Evolutionary conservation across 2,329 filamentous ascomycete genomes (phyloP), one percentile per base, ranked within the genome.

Genomic region (Zymoseptoria tritici): DNA sequence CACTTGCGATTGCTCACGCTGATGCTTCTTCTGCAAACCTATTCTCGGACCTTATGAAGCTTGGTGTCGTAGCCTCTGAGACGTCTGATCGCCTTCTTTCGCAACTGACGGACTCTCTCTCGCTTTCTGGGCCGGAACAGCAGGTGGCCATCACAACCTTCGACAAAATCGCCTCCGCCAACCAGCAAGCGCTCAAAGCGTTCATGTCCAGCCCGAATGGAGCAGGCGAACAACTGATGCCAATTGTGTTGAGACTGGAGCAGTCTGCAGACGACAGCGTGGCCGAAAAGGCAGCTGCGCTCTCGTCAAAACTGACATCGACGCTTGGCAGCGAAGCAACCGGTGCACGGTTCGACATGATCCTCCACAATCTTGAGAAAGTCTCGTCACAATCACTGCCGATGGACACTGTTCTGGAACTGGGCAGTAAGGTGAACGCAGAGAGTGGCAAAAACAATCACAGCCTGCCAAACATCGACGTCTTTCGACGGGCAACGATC

Each of bases 401-500:
- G 1, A 75, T 84, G n/a, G 79, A 80, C 55, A 81, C 82, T 5
- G 71, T 87, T n/a, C 73, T 83, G 16, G 77, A 79, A 36, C 77
- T 86, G 57, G 80, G 80, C 2, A 75, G 77, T 59, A 80, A 81
- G 56, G 68, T 81, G 6, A 62, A 66, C 9, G 49, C 57, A 31
- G 65, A 66, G 3, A 16, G 60, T 8, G 52, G 61, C 31, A 58
- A 65, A 21, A 16, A 61, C 1, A 49, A 61, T 20, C 65, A 68
- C n/a, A 60, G 67, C n/a, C 52, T 74, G 16, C 72, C 72, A n/a
- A 64, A 58, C 54, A 19, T 68, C 1, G 59, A 80, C 2, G 75
- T 83, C 9, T 97, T 92, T 91, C 79, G 81, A 66, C 66, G 78
- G 13, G 82, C 88, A 13, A 73, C 96, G 2, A 69, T 72, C 0